Conservation (phyloP, 129 eudicot genomes). For the Scalesia atractyloides region DNA sequence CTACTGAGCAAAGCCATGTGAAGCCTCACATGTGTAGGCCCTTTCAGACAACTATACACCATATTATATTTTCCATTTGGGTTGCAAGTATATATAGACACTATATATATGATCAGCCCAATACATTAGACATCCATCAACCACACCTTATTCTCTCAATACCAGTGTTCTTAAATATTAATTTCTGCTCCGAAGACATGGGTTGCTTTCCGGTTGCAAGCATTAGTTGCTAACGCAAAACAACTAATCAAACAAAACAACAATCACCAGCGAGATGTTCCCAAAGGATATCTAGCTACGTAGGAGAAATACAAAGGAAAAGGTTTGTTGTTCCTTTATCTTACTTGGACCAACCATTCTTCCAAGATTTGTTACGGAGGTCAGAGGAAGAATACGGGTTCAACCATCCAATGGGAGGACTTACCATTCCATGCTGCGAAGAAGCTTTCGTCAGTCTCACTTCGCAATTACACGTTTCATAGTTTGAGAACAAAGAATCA, state of each 20-base stretch:
- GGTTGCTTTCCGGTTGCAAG: constrained; percentile 26
- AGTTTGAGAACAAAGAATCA: constrained; percentile 1
- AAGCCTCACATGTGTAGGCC: constrained; percentile 33
- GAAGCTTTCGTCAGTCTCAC: constrained; percentile 41
- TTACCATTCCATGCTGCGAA: constrained; percentile 51
- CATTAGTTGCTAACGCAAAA: constrained; percentile 33
- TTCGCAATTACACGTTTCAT: constrained; percentile 19
- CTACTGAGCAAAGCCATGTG: constrained; percentile 37
- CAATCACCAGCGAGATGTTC: constrained; percentile 32
- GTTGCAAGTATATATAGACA: constrained; percentile 20
- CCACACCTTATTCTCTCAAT: background rate
- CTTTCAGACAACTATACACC: constrained; percentile 4
- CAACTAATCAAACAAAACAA: constrained; percentile 21
- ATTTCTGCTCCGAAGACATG: constrained; percentile 10
- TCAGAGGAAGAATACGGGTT: constrained; percentile 58
- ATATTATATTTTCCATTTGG: background rate
- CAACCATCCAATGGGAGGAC: constrained; percentile 53
- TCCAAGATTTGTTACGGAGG: constrained; percentile 44
- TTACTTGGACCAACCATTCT: constrained; percentile 44
- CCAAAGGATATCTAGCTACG: constrained; percentile 54
- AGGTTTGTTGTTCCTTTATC: constrained; percentile 43
- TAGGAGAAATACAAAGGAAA: constrained; percentile 44
- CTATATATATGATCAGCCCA: too few relatives aligned
- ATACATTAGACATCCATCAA: constrained; percentile 5
- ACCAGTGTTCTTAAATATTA: background rate